Evolutionary conservation across 2,329 filamentous ascomycete genomes (phyloP).

Genomic region (Colletotrichum ledebouriae): DNA sequence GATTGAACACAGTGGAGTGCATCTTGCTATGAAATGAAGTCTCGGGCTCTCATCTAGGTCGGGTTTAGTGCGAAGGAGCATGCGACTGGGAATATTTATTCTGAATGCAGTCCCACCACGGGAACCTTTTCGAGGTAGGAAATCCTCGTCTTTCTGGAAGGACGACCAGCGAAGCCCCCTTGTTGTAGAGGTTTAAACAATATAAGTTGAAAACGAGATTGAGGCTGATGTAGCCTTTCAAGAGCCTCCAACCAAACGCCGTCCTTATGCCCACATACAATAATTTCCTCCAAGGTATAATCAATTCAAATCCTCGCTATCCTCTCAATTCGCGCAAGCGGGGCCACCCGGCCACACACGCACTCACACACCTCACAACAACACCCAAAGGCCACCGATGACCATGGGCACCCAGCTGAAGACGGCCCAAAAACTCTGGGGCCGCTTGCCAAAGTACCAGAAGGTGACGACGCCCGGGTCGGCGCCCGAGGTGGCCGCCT

Average conservation of each 20-base stretch:
- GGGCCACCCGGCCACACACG: background rate
- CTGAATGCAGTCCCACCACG: no score
- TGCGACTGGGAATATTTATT: no score
- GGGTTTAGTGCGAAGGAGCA: no score
- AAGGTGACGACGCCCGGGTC: constrained; percentile 47
- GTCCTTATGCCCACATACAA: constrained; percentile 43
- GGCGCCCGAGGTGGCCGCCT: constrained; percentile 48
- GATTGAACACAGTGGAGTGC: no score
- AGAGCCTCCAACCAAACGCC: constrained; percentile 19
- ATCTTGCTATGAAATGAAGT: no score
- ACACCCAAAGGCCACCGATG: constrained; percentile 54
- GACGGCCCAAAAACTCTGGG: constrained; percentile 36
- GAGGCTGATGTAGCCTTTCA: background rate
- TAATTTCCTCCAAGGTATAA: constrained; percentile 28
- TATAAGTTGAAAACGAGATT: background rate
- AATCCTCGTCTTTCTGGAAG: no score
- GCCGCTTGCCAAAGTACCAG: constrained; percentile 24
- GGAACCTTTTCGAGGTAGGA: no score
- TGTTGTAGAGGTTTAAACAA: no score
- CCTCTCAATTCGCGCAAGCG: background rate
- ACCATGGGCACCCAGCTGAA: constrained; percentile 59
- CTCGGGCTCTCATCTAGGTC: no score
- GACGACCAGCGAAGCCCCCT: no score
- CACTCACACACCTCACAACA: constrained; percentile 49
- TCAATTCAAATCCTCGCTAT: constrained; percentile 1